phyloP scores from a whole-genome alignment of 2,329 filamentous ascomycete species.

The Verticillium isaacii region DNA sequence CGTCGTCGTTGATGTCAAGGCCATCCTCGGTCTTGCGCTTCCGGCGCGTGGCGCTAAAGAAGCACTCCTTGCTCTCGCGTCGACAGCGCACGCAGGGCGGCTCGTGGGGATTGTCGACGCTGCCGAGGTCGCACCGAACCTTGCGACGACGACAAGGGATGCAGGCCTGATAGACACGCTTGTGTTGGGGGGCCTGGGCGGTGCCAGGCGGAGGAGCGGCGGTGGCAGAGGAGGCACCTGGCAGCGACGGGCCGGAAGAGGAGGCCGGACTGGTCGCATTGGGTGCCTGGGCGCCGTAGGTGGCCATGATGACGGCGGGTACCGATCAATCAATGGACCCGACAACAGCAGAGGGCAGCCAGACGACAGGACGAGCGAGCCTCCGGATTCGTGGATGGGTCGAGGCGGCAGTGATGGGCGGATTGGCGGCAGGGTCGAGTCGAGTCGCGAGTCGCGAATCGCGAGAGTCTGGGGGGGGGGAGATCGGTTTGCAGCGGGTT shows the following conservation, averaged over 20 bases:
- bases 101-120: constrained; percentile 89
- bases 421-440: constrained; percentile 8
- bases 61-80: constrained; percentile 93
- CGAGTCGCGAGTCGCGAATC: constrained; percentile 9
- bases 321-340: not conserved
- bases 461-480: constrained; percentile 9
- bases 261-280: constrained; percentile 10
- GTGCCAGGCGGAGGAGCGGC: constrained; percentile 5
- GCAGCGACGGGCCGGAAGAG: constrained; percentile 3
- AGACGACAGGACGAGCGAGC: not conserved
- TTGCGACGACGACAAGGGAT: constrained; percentile 59
- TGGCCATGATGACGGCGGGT: constrained; percentile 17
- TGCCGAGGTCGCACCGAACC: constrained; percentile 59
- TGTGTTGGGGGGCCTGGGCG: constrained; percentile 37
- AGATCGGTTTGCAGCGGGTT: constrained; percentile 25
- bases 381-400: not conserved
- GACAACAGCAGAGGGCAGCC: not conserved
- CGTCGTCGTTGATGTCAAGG: constrained; percentile 33
- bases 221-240: constrained; percentile 3
- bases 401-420: constrained; percentile 8
- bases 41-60: constrained; percentile 88
- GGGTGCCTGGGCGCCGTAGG: constrained; percentile 13
- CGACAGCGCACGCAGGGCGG: constrained; percentile 92
- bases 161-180: constrained; percentile 60
- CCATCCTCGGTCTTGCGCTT: constrained; percentile 76